Conservation (phyloP, 2,329 filamentous ascomycete genomes). For the Fusarium tupiense region DNA sequence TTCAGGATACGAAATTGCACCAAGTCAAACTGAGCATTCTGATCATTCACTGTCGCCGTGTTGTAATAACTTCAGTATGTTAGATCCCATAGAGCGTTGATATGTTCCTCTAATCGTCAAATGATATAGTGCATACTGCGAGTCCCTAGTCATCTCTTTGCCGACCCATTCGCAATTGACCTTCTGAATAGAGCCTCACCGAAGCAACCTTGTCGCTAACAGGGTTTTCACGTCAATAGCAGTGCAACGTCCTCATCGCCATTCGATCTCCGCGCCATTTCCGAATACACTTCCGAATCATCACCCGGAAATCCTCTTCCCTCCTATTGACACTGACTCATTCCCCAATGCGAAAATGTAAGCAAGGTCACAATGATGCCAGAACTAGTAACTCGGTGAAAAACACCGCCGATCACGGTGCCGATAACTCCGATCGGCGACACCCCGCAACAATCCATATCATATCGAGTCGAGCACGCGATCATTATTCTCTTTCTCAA, state of each 20-base stretch:
- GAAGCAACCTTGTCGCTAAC: neutral
- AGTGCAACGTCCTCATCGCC: neutral
- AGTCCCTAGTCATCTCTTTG: neutral
- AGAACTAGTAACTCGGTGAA: conserved; percentile 19
- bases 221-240: neutral
- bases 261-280: conserved; percentile 1
- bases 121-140: neutral
- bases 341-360: neutral
- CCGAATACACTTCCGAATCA: neutral
- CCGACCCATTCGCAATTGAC: neutral
- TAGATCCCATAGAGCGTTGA: neutral
- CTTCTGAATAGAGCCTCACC: neutral
- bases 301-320: neutral
- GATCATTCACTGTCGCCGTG: no score
- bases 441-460: conserved; percentile 18
- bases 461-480: neutral
- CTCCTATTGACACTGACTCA: neutral
- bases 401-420: conserved; percentile 21
- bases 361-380: conserved; percentile 10
- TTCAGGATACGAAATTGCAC: fast-evolving
- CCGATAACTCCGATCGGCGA: conserved; percentile 26
- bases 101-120: neutral
- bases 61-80: neutral
- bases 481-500: neutral
- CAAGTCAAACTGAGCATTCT: neutral